Evolutionary conservation across 2,329 filamentous ascomycete genomes (phyloP), one percentile per base, ranked within the genome.

Genomic region (Arthrinium puccinioides): DNA sequence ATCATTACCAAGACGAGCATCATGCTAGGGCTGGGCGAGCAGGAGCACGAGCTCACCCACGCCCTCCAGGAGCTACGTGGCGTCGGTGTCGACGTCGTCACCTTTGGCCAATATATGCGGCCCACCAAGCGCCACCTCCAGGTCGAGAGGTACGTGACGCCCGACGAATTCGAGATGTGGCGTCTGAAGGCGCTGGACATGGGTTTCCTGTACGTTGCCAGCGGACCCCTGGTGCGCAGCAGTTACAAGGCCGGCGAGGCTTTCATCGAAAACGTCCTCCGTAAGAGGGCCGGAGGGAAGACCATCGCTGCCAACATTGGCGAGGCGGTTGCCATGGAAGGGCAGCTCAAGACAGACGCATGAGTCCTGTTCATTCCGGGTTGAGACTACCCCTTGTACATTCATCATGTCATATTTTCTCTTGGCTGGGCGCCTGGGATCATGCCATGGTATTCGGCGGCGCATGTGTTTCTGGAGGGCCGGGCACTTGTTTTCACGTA

Each of bases 61-160:
- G 79, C 90, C 1, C 63, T 97, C 42, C 76, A 70, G 59, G 86
- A 94, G 59, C 74, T 98, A 10, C 77, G 92, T 40, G 81, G 81
- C 47, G 75, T 79, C 40, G 70, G 85, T 42, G 89, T 96, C 31
- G 92, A 98, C 51, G 87, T 98, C 10, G 88, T 98, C 40, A 98
- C 92, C 0, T 98, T 98, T 50, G 92, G 92, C n/a, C 92, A 98
- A 69, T 98, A 98, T 69, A 98, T 98, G 92, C 86, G 90, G 9
- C 92, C 92, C 2, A 98, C 92, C 5, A 98, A 97, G 72, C 79
- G 90, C 30, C 92, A 98, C 61, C 90, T 98, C 78, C 83, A 94
- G 61, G 92, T 98, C 21, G 84, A 94, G 55, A 87, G 90, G 60
- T 98, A 98, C 59, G 77, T 98, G 32, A 90, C 88, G 0, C 92